Conservation (phyloP, 1,284 basidiomycete genomes). For the Abortiporus biennis region DNA sequence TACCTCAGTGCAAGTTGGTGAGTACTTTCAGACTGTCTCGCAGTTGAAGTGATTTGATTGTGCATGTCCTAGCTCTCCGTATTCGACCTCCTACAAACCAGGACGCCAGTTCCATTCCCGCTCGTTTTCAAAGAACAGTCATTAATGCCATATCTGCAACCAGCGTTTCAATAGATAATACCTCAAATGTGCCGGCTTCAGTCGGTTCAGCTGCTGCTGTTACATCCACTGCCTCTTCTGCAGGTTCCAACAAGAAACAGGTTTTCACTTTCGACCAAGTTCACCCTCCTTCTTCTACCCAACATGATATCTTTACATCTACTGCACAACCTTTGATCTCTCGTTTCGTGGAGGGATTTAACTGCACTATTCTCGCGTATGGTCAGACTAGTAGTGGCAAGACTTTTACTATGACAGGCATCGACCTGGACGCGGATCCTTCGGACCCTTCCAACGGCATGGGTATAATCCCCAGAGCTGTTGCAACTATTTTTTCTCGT, state of each 20-base stretch:
- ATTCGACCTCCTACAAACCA: slow-evolving; percentile 86
- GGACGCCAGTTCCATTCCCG: slow-evolving; percentile 81
- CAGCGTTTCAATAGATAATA: slow-evolving; percentile 71
- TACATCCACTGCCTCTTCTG: slow-evolving; percentile 45
- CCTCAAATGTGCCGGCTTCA: slow-evolving; percentile 37
- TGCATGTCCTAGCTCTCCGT: slow-evolving; percentile 71
- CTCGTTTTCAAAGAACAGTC: slow-evolving; percentile 88
- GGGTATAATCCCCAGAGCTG: slow-evolving; percentile 95
- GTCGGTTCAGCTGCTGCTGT: slow-evolving; percentile 37
- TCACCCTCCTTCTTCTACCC: slow-evolving; percentile 76
- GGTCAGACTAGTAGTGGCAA: slow-evolving; percentile 98
- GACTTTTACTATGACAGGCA: slow-evolving; percentile 94
- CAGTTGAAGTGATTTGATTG: background rate
- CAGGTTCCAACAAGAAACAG: slow-evolving; percentile 69
- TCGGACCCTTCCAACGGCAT: slow-evolving; percentile 69
- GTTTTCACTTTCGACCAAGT: slow-evolving; percentile 94
- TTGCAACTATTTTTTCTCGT: slow-evolving; percentile 83
- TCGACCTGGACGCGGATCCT: slow-evolving; percentile 80
- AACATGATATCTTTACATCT: slow-evolving; percentile 79
- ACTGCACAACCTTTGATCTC: slow-evolving; percentile 84
- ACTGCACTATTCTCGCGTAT: slow-evolving; percentile 97
- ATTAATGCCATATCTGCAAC: slow-evolving; percentile 70
- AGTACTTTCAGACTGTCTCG: slow-evolving; percentile 30
- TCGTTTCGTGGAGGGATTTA: slow-evolving; percentile 93
- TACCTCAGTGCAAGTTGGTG: slow-evolving; percentile 84